Evolutionary conservation across 2,329 filamentous ascomycete genomes (phyloP), one percentile per base, ranked within the genome.

Genomic region (Phialophora macrospora): DNA sequence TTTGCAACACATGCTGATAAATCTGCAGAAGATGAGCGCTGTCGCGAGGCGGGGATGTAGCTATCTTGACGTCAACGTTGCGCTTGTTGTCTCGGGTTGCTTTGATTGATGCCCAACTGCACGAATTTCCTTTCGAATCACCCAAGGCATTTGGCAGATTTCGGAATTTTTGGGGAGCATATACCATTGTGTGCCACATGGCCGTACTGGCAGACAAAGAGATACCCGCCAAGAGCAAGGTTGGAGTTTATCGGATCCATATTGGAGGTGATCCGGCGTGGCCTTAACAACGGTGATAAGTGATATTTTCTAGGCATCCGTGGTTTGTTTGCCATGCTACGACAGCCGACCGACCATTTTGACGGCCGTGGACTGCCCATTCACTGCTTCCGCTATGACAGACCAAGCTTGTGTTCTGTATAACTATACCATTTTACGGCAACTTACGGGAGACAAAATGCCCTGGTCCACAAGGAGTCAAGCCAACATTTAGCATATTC

Each of bases 101-200:
- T 52, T 52, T 54, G 46, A 38, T 52, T 44, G 28, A 12, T 12
- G 44, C 32, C 30, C 12, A 17, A 24, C 17, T 41, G 22, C 46
- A 60, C 58, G 58, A 60, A 52, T 60, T 34, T 52, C 58, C 20
- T 60, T 30, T 38, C 28, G 32, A n/a, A 26, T 51, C 48, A 54
- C 11, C 22, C 20, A 22, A 11, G 20, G 48, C 9, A 26, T 51
- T 51, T 51, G 8, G 14, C 20, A 26, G 9, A 26, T 26, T 9
- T 51, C 38, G 38, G 17, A 44, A 44, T 20, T 12, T 60, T 28
- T 11, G 58, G 58, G 32, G 26, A 60, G 30, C 58, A 52, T 60
- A 60, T 44, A 60, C 44, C 22, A 30, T 59, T 30, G 26, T 49
- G 56, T 59, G 41, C 56, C 49, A 59, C 24, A 49, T 28, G 14